Base-by-base conservation (phyloP, 2,329 filamentous ascomycete species). In the Fusarium lyarnte region DNA sequence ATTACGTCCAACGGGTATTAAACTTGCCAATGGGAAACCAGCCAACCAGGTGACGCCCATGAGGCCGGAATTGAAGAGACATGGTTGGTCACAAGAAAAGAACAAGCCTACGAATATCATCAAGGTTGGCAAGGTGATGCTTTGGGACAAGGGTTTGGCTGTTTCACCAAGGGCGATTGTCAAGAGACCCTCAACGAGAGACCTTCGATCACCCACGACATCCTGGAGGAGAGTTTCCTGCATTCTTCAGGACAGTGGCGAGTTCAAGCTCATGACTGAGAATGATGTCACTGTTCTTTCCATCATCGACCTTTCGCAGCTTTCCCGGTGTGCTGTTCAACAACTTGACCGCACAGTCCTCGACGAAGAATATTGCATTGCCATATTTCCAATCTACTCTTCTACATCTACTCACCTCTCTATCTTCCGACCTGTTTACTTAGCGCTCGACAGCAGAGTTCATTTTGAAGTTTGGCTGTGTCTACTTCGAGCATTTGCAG, bases 401-500 rank as follows among this genome's bases (percentile, higher is more conserved):
- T 87, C 92, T 14, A 90, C 90, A 25, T 89, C 93, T 3, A 92
- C 90, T 6, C 88, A 92, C 23, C 86, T 95, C 62, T 92, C 92
- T 11, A 89, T 95, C 33, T 91, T 94, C 66, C 90, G 93, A n/a
- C 95, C 96, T 0, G 91, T 98, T 39, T 98, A 97, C 79, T 86
- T 99, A 38, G 93, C 94, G 7, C 83, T 98, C 47, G 95, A 98
- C 75, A 95, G 90, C 31, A 89, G 95, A 45, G 90, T 97, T 11
- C 86, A 97, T n/a, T 97, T 97, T 77, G 96, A 99, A 80, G 96
- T 98, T 17, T 99, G 96, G 96, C 95, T 97, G 77, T 95, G 97
- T 11, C 85, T 99, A 14, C 82, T 99, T 35, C 90, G 95, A 70
- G 94, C 95, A 1, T 98, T 98, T 80, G 94, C 95, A 1, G 91